Percentiles rank a stretch among this genome's conserved stretches.
Conservation (phyloP, 2,329 filamentous ascomycete species). For the Zarea fungicola region DNA sequence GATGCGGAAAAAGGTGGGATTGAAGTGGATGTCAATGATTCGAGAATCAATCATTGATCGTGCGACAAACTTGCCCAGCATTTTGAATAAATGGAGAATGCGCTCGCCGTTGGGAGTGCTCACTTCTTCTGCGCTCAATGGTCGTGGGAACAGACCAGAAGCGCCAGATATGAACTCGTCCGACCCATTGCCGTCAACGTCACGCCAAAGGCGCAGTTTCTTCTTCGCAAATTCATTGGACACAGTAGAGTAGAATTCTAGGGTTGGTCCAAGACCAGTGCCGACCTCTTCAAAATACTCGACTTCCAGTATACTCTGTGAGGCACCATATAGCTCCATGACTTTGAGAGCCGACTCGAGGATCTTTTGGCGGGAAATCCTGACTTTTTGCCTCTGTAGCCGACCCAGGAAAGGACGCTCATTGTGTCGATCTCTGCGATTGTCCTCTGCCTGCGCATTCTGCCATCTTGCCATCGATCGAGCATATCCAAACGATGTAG, state of each 20-base stretch:
- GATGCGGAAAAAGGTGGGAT: conserved; percentile 95
- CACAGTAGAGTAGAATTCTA: conserved; percentile 97
- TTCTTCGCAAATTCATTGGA: conserved; percentile 97
- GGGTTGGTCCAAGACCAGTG: conserved; percentile 87
- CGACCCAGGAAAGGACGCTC: conserved; percentile 88
- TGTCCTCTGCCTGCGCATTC: conserved; percentile 80
- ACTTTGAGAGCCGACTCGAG: conserved; percentile 96
- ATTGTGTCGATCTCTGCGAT: conserved; percentile 76
- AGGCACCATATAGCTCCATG: conserved; percentile 97
- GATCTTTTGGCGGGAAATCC: conserved; percentile 90
- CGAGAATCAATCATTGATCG: conserved; percentile 97
- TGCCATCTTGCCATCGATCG: conserved; percentile 98
- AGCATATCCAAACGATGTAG: conserved; percentile 96
- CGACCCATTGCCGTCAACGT: conserved; percentile 68
- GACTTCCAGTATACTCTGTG: conserved; percentile 90
- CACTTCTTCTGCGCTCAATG: conserved; percentile 74
- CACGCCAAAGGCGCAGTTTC: conserved; percentile 94
- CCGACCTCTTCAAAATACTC: conserved; percentile 99
- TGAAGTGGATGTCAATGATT: conserved; percentile 96
- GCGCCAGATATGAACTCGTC: conserved; percentile 82
- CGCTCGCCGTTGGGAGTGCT: conserved; percentile 75
- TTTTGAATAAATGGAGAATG: conserved; percentile 81
- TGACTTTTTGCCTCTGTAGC: conserved; percentile 94
- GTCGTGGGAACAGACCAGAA: conserved; percentile 84
- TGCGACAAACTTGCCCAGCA: conserved; percentile 94